A percentile compares a stretch with the other conserved stretches of the same genome.
Evolutionary conservation across 139 green algal species (phyloP).

Genomic region (Picochlorum sp.): DNA sequence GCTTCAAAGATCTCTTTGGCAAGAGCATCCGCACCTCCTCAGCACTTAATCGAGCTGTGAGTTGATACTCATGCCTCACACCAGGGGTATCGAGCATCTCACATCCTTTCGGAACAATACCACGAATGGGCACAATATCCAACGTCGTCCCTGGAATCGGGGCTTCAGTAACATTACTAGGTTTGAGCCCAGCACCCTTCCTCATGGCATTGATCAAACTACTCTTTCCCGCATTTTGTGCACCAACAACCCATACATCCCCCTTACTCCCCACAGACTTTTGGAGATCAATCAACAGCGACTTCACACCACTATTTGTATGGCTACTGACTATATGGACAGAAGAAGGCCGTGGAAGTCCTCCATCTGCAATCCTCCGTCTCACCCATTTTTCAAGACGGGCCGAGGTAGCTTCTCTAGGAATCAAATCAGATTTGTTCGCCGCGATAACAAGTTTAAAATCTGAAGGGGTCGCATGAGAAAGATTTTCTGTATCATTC

Average conservation of each 20-base stretch:
- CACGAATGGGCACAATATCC: conserved; percentile 65
- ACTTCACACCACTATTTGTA: conserved; percentile 37
- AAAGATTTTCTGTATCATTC: not conserved
- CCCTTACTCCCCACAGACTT: conserved; percentile 46
- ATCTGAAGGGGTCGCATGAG: conserved; percentile 3
- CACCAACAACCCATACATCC: conserved; percentile 89
- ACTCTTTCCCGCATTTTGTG: conserved; percentile 88
- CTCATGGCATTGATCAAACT: conserved; percentile 91
- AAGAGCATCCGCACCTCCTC: conserved; percentile 75
- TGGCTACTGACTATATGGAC: conserved; percentile 55
- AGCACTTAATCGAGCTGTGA: conserved; percentile 49
- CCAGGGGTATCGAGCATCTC: conserved; percentile 90
- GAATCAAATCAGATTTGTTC: conserved; percentile 94
- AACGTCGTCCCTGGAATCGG: conserved; percentile 90
- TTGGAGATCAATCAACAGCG: conserved; percentile 42
- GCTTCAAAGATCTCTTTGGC: conserved; percentile 54
- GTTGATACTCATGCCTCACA: conserved; percentile 83
- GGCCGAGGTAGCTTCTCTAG: conserved; percentile 6
- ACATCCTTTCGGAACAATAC: conserved; percentile 64
- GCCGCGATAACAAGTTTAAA: conserved; percentile 70
- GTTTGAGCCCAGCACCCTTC: conserved; percentile 33
- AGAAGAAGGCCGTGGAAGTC: conserved; percentile 38
- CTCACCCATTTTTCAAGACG: conserved; percentile 53
- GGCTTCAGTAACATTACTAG: conserved; percentile 65
- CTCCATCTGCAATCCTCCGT: conserved; percentile 34